Base-by-base conservation (phyloP, 2,329 filamentous ascomycete species). In the Sarocladium oryzae region DNA sequence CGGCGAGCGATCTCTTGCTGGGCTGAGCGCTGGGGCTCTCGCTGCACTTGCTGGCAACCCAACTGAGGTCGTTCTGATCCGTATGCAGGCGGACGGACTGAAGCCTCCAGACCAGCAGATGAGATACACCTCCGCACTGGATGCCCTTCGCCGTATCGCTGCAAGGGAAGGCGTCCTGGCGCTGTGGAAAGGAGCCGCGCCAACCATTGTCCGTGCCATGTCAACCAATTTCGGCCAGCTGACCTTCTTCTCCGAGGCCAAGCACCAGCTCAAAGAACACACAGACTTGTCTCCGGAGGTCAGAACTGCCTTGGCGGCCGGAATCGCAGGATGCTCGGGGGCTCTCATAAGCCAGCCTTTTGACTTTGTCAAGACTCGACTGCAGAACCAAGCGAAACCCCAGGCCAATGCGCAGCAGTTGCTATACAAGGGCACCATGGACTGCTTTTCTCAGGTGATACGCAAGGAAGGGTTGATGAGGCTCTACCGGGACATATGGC, bases 341-440 rank as follows among this genome's bases (percentile, higher is more conserved):
- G 80, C 76, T 56, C 86, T 86, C 73, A 78, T 87, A 59, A 82
- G 77, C 20, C 64, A 86, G 63, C 84, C 84, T 1, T 87, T 88
- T 60, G 84, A 88, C 66, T 87, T 88, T 61, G 77, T 88, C 68
- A 88, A 88, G 76, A 88, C 84, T 20, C 71, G 84, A 54, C 63
- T 87, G 62, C 83, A 86, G 70, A 85, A 85, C 66, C 83, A 86
- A 68, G 35, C 35, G 9, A 37, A 37, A 16, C 35, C 35, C 9
- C 16, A 8, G 6, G 35, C 35, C 35, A n/a, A n/a, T n/a, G 9
- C 35, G 6, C 9, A 18, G 35, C 9, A 37, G 35, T 6, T 16
- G 9, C 35, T 37, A 16, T 37, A 37, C n/a, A 37, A 37, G 35
- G 35, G 35, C 35, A 37, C 35, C 35, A 10, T 37, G 9, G 35